Evolutionary conservation across 768 basidiomycete species (phyloP).

Genomic region (Termitomyces sp.): DNA sequence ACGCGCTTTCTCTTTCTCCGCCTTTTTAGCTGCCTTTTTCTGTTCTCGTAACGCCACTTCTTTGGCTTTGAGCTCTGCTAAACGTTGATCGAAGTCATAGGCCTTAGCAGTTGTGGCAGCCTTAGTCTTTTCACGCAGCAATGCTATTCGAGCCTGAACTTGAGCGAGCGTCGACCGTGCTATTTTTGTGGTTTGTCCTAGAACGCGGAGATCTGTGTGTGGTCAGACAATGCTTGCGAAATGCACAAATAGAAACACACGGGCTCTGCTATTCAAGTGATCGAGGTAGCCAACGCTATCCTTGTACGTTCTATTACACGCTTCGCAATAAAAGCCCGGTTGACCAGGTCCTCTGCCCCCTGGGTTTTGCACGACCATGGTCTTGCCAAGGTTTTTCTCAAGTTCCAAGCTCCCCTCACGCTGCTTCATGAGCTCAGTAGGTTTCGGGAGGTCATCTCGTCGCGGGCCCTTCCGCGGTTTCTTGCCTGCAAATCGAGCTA

Average conservation of each 20-base stretch:
- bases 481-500: slow-evolving; percentile 55
- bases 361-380: slow-evolving; percentile 86
- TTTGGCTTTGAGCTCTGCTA: slow-evolving; percentile 74
- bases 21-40: slow-evolving; percentile 78
- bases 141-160: slow-evolving; percentile 87
- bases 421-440: slow-evolving; percentile 89
- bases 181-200: slow-evolving; percentile 96
- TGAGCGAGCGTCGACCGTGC: slow-evolving; percentile 89
- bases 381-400: slow-evolving; percentile 93
- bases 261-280: slow-evolving; percentile 91
- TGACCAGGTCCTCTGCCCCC: slow-evolving; percentile 83
- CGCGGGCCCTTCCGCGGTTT: slow-evolving; percentile 57
- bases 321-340: slow-evolving; percentile 91
- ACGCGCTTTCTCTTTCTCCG: slow-evolving; percentile 67
- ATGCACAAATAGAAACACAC: slow-evolving; percentile 40
- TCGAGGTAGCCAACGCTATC: slow-evolving; percentile 93
- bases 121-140: slow-evolving; percentile 82
- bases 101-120: slow-evolving; percentile 78
- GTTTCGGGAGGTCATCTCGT: slow-evolving; percentile 82
- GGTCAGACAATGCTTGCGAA: background rate
- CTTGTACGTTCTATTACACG: slow-evolving; percentile 88
- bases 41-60: slow-evolving; percentile 63
- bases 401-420: slow-evolving; percentile 83
- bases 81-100: slow-evolving; percentile 91
- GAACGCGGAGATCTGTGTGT: slow-evolving; percentile 69